Conservation (phyloP, 1,284 basidiomycete species). For the Termitomyces sp. region DNA sequence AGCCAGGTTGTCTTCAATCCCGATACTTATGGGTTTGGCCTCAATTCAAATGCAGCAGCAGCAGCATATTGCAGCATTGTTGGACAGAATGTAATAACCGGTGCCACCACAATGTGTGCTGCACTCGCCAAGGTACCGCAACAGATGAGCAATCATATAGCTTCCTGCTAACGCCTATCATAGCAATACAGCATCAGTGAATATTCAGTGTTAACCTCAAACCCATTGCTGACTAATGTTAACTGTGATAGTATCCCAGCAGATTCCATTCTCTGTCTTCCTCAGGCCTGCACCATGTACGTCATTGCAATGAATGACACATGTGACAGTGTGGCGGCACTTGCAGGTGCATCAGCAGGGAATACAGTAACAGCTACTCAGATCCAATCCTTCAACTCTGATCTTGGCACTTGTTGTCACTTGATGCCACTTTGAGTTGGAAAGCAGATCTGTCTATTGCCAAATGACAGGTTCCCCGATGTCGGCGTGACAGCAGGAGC, state of each 20-base stretch:
- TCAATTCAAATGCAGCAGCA: background rate
- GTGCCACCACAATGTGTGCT: background rate
- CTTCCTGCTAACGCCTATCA: background rate
- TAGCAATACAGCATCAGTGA: slow-evolving; percentile 1
- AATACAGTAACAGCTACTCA: too few species aligned
- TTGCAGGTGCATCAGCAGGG: background rate
- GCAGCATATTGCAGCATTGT: background rate
- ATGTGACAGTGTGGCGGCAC: slow-evolving; percentile 1
- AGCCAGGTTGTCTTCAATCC: background rate
- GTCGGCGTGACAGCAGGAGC: background rate
- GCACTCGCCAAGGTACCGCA: background rate
- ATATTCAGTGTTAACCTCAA: background rate
- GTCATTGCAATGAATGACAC: background rate
- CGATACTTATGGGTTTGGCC: background rate
- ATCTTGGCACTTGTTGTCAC: slow-evolving; percentile 1
- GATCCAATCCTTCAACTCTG: background rate
- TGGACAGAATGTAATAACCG: background rate
- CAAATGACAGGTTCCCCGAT: background rate
- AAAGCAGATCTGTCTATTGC: background rate
- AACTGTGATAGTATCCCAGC: background rate
- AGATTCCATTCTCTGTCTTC: slow-evolving; percentile 1
- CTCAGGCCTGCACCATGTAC: background rate
- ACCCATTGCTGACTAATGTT: background rate
- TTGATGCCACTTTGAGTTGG: background rate
- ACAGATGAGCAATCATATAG: background rate